Evolutionary conservation across 2,329 filamentous ascomycete genomes (phyloP).

Genomic region (Colletotrichum agaves): DNA sequence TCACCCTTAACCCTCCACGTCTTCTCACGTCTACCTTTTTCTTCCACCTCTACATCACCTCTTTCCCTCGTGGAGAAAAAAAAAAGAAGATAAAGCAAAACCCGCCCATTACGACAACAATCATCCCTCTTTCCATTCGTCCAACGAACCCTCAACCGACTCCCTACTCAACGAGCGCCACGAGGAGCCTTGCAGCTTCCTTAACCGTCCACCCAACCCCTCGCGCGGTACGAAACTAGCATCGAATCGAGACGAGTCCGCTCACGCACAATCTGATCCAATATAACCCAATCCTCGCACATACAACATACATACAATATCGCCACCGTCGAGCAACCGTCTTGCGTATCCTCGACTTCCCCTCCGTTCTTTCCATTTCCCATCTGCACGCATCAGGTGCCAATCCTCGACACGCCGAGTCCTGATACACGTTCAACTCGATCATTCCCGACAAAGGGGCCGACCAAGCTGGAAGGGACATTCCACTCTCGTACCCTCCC

Average conservation of each 20-base stretch:
- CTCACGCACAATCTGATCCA: slow-evolving; percentile 33
- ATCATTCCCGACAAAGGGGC: slow-evolving; percentile 32
- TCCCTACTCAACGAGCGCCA: background rate
- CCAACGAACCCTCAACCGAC: background rate
- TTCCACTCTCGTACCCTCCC: slow-evolving; percentile 19
- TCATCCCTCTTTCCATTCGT: background rate
- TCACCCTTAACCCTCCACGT: slow-evolving; percentile 26
- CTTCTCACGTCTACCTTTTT: slow-evolving; percentile 12
- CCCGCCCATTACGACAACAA: background rate
- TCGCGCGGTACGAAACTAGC: slow-evolving; percentile 33
- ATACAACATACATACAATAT: slow-evolving; percentile 26
- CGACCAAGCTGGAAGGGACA: slow-evolving; percentile 34
- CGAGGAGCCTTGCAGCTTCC: background rate
- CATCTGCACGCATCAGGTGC: slow-evolving; percentile 19
- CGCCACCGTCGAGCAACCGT: slow-evolving; percentile 31
- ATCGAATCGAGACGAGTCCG: slow-evolving; percentile 38
- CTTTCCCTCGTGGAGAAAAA: background rate
- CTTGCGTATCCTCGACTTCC: background rate
- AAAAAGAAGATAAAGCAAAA: background rate
- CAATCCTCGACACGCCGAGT: slow-evolving; percentile 27
- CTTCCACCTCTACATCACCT: slow-evolving; percentile 12
- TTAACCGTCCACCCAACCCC: slow-evolving; percentile 21
- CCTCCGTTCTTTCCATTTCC: slow-evolving; percentile 11
- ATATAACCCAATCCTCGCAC: slow-evolving; percentile 27
- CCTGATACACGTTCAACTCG: slow-evolving; percentile 1